Evolutionary conservation across 2,329 filamentous ascomycete species (phyloP).

Genomic region (Trichoderma semiorbis): DNA sequence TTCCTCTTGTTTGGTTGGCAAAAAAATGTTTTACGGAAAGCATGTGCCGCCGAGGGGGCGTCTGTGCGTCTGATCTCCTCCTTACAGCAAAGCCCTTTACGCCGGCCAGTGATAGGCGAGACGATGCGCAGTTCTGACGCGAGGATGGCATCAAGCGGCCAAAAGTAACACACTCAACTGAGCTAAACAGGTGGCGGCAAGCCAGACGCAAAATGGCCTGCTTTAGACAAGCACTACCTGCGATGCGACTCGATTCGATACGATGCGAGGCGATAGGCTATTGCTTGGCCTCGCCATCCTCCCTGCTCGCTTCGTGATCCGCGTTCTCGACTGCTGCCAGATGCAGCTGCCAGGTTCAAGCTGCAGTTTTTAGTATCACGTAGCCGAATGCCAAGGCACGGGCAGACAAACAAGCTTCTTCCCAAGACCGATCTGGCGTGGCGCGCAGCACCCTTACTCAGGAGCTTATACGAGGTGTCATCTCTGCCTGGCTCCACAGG

Average conservation of each 20-base stretch:
- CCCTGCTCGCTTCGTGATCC: neutral
- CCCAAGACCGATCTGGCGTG: slow-evolving; percentile 14
- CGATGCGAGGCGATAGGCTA: neutral
- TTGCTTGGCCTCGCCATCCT: neutral
- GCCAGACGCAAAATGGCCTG: neutral
- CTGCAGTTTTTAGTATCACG: neutral
- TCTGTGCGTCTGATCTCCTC: slow-evolving; percentile 4
- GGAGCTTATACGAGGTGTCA: slow-evolving; percentile 15
- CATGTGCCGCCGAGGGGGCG: slow-evolving; percentile 2
- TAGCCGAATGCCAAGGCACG: slow-evolving; percentile 7
- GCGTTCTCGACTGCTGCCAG: neutral
- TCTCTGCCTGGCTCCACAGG: slow-evolving; percentile 4
- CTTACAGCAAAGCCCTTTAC: neutral
- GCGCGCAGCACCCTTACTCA: neutral
- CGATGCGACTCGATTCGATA: neutral
- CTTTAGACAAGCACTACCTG: neutral
- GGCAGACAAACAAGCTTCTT: slow-evolving; percentile 13
- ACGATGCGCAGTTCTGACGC: neutral
- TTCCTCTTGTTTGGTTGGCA: neutral
- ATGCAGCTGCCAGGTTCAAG: neutral
- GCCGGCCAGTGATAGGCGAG: neutral
- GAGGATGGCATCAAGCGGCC: neutral
- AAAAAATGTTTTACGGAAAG: neutral
- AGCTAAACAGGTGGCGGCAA: neutral
- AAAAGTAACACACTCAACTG: neutral